These are phyloP conservation scores for Monilinia aucupariae DNA, from an alignment of 2,329 filamentous ascomycete species.

Conservation along the genomic window DNA sequence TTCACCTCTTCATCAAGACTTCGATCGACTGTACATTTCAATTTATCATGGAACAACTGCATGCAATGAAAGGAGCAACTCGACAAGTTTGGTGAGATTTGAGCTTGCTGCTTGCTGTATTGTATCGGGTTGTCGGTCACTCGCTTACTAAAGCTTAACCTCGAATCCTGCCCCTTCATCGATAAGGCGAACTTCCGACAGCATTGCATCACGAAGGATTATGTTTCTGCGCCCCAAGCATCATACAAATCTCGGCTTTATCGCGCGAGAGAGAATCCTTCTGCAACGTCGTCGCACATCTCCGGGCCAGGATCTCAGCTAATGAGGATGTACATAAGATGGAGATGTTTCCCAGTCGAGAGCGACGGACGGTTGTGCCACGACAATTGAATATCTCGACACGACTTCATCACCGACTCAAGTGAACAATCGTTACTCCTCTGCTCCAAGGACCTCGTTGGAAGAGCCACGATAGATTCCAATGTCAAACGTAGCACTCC, in stretches of 20 bases:
- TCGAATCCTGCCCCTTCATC: conserved; percentile 8
- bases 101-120: too few relatives aligned
- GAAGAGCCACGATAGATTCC: not conserved
- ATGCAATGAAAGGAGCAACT: not conserved
- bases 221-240: conserved; percentile 14
- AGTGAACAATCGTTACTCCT: not conserved
- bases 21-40: not conserved
- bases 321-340: conserved; percentile 10
- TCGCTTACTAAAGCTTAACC: conserved; percentile 1
- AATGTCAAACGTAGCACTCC: not conserved
- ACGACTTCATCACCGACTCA: too few relatives aligned
- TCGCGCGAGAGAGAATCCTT: conserved; percentile 1
- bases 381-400: not conserved
- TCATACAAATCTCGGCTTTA: conserved; percentile 2
- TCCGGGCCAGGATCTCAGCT: not conserved
- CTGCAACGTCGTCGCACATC: not conserved
- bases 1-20: too few relatives aligned
- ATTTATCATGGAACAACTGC: not conserved
- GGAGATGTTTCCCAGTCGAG: not conserved
- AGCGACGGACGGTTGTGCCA: not conserved
- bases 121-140: not conserved
- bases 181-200: not conserved
- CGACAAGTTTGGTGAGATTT: conserved; percentile 3
- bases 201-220: conserved; percentile 1
- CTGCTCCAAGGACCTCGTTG: not conserved